Base-by-base conservation (phyloP, 169 alveolate species). In the Plasmodium ovale region DNA sequence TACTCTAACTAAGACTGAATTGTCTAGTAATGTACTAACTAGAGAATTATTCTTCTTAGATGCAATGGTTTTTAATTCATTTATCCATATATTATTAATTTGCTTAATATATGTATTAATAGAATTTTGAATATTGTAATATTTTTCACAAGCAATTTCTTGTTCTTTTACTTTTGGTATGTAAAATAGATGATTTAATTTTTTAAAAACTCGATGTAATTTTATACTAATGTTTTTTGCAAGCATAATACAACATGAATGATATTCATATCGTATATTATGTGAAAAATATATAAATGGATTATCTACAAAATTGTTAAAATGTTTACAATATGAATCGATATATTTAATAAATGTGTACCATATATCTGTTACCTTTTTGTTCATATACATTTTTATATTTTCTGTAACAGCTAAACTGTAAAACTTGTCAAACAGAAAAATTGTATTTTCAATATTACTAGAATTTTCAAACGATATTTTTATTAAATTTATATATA, bases 211-310 rank as follows among this genome's bases (percentile, higher is more conserved):
- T 9, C 82, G 21, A 42, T 82, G 47, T 58, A 82, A n/a, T 69
- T 82, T 82, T 58, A 82, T 49, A 27, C 58, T 64, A 29, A 82
- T 65, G 49, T 58, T 58, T 82, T 82, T 82, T 1, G 90, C 90
- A 25, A 82, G 51, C 79, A 82, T 82, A 25, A 82, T 65, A 65
- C 90, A 82, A 37, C 84, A 82, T 31, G 90, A 58, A 70, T 82
- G 90, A 56, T 82, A 82, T 82, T 82, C 90, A 82, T 82, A 82
- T 82, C 90, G 64, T 25, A 65, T 82, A 70, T 64, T 65, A 59
- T 82, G 53, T n/a, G 90, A 82, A 58, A 82, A 82, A 53, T 82
- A 64, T 39, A 29, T 65, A 27, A 67, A 35, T 33, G 90, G 90
- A 69, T 82, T 82, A 21, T 82, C 90, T 23, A 82, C 60, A 65